Percentiles rank a stretch among this genome's conserved stretches.
Conservation (phyloP, 1,284 basidiomycete species). For the Melanopsichium pennsylvanicum region DNA sequence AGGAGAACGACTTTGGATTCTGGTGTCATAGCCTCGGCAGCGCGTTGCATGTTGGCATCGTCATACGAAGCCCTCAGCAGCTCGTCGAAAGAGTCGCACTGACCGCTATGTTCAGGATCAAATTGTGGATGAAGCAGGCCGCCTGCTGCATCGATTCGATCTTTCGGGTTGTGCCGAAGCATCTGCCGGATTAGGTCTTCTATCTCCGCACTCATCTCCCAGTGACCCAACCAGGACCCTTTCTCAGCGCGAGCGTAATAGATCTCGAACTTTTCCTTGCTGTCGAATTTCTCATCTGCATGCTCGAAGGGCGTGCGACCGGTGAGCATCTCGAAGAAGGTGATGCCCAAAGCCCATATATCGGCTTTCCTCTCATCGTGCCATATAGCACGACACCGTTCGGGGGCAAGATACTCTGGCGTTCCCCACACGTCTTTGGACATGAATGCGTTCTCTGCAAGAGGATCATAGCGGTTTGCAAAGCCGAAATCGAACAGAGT, state of each 20-base stretch:
- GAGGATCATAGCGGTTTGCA: constrained; percentile 49
- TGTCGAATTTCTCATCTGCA: constrained; percentile 46
- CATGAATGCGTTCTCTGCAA: constrained; percentile 33
- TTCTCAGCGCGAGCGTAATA: constrained; percentile 51
- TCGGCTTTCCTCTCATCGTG: constrained; percentile 56
- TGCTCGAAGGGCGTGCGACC: constrained; percentile 58
- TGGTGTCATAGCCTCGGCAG: neutral
- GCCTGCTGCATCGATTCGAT: constrained; percentile 40
- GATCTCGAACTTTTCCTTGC: constrained; percentile 44
- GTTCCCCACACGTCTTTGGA: constrained; percentile 49
- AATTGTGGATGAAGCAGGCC: constrained; percentile 38
- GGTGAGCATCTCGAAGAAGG: constrained; percentile 58
- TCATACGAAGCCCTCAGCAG: constrained; percentile 31
- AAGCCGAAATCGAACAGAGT: constrained; percentile 57
- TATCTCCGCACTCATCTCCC: constrained; percentile 33
- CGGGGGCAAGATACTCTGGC: constrained; percentile 56
- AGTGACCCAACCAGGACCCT: constrained; percentile 44
- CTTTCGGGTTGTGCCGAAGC: constrained; percentile 28
- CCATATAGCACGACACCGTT: constrained; percentile 36
- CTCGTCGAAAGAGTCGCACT: constrained; percentile 38
- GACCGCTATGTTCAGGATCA: constrained; percentile 13
- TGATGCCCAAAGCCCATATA: constrained; percentile 57
- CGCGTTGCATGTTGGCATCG: neutral
- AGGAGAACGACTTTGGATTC: neutral
- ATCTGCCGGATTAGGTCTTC: constrained; percentile 50